Evolutionary conservation across 768 basidiomycete species (phyloP).

Genomic region (Macrocybe gigantea): DNA sequence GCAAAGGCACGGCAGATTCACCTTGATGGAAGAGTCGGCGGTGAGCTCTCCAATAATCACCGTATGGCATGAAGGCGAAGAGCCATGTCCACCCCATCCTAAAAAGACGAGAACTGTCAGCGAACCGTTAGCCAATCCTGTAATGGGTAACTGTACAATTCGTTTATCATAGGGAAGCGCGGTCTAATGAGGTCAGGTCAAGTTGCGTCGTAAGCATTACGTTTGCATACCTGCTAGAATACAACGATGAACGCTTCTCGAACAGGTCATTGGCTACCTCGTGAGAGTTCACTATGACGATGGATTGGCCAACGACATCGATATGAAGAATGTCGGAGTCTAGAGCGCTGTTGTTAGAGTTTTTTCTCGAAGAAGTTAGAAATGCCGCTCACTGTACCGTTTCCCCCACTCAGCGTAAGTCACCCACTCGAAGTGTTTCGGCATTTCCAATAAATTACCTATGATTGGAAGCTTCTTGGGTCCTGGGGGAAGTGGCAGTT

Average conservation of each 20-base stretch:
- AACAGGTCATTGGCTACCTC: conserved; percentile 15
- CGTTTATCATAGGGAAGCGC: neutral
- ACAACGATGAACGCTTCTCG: conserved; percentile 12
- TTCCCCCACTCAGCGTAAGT: neutral
- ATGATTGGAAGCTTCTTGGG: conserved; percentile 29
- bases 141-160: neutral
- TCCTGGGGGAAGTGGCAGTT: conserved; percentile 26
- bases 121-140: neutral
- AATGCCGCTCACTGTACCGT: conserved; percentile 1
- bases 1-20: conserved; percentile 13
- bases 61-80: conserved; percentile 21
- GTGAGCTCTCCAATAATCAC: conserved; percentile 24
- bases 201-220: neutral
- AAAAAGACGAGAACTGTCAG: neutral
- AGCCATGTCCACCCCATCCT: conserved; percentile 16
- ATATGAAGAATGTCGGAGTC: neutral
- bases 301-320: neutral
- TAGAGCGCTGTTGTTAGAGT: neutral
- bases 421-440: conserved; percentile 5
- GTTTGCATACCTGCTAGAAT: conserved; percentile 8
- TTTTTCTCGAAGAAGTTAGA: neutral
- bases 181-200: neutral
- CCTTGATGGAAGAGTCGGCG: conserved; percentile 19
- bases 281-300: conserved; percentile 10
- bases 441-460: conserved; percentile 29